Conservation (phyloP, 768 basidiomycete genomes). For the Lyophyllum shimeji region DNA sequence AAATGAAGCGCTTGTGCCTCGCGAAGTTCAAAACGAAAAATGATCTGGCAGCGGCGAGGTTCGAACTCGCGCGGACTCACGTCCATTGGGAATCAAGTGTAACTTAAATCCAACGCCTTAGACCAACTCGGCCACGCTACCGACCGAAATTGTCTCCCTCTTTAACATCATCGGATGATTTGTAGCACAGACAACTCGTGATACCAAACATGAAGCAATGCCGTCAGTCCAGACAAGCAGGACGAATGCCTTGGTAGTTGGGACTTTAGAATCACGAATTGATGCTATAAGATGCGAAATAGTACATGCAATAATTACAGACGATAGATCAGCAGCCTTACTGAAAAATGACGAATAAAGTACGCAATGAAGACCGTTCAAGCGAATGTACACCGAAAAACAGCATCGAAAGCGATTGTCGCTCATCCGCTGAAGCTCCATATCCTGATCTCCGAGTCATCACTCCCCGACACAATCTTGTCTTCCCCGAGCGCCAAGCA, state of each 20-base stretch:
- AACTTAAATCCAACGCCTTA: constrained; percentile 91
- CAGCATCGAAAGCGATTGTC: constrained; percentile 4
- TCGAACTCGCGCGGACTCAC: constrained; percentile 87
- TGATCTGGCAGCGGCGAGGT: constrained; percentile 81
- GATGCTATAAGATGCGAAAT: background rate
- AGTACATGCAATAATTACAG: constrained; percentile 1
- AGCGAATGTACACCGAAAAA: constrained; percentile 1
- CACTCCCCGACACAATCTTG: constrained; percentile 95
- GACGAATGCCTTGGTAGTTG: background rate
- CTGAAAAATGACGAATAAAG: no score
- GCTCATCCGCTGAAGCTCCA: constrained; percentile 67
- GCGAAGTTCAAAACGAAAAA: constrained; percentile 8
- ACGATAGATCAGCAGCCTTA: no score
- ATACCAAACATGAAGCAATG: background rate
- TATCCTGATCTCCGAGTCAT: constrained; percentile 84
- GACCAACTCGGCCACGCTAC: constrained; percentile 87
- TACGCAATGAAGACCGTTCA: no score
- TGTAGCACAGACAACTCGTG: no score
- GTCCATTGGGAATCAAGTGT: constrained; percentile 78
- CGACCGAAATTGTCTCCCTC: constrained; percentile 7
- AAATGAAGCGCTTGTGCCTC: no score
- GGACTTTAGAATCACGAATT: background rate
- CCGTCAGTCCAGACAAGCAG: background rate
- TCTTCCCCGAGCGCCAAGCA: constrained; percentile 90
- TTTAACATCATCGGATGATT: background rate